phyloP scores from a whole-genome alignment of 2,329 filamentous ascomycete species.

The Neocucurbitaria cava region DNA sequence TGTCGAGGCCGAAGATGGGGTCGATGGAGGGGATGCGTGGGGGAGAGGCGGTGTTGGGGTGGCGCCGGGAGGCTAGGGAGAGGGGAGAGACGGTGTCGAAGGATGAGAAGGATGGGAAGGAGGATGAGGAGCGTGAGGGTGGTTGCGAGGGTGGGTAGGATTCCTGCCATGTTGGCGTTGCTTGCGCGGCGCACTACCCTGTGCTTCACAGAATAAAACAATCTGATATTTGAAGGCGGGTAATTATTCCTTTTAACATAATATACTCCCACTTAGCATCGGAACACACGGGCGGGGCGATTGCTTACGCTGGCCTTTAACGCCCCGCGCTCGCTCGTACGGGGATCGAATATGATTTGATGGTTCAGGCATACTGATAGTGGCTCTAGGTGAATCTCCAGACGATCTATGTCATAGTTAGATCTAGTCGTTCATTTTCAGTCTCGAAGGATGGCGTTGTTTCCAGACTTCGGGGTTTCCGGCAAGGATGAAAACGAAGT shows the following conservation, averaged over 20 bases:
- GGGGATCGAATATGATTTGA: neutral
- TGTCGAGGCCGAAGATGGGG: conserved; percentile 15
- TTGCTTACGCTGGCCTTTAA: neutral
- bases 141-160: neutral
- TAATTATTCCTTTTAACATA: neutral
- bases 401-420: too few species aligned
- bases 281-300: neutral
- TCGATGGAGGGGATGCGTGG: conserved; percentile 9
- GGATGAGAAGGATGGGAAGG: neutral
- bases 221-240: too few species aligned
- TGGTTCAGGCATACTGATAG: neutral
- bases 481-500: too few species aligned
- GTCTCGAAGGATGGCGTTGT: too few species aligned
- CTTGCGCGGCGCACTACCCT: too few species aligned
- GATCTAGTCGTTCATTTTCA: too few species aligned
- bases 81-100: neutral
- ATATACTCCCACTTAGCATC: neutral
- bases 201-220: too few species aligned
- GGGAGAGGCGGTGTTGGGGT: neutral
- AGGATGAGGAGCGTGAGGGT: neutral
- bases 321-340: neutral
- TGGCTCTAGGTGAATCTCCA: too few species aligned
- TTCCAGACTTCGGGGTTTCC: too few species aligned
- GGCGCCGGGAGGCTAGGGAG: neutral
- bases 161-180: neutral